Percentiles rank a stretch among this genome's conserved stretches.
phyloP scores from a whole-genome alignment of 1,139 yeast genomes.

The Saccharomyces hybrid region DNA sequence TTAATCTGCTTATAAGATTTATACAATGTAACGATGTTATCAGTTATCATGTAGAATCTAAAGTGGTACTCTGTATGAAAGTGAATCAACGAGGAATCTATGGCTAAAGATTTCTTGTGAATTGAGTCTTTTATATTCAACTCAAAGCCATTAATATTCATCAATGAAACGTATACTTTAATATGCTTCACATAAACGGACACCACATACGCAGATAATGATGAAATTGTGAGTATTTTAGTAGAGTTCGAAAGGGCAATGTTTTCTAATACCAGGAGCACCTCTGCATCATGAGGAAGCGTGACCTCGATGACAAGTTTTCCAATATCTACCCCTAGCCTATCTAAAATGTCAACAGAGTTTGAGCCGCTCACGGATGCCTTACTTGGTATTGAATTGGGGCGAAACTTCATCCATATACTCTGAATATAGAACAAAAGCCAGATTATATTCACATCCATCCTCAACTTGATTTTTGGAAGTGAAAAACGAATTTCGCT shows the following conservation, averaged over 20 bases:
- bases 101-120: constrained; percentile 4
- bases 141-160: constrained; percentile 13
- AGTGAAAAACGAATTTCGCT: constrained; percentile 7
- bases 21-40: constrained; percentile 52
- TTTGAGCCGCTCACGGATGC: constrained; percentile 1
- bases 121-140: constrained; percentile 8
- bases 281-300: constrained; percentile 22
- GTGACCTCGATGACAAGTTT: constrained; percentile 19
- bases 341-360: constrained; percentile 5
- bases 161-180: constrained; percentile 19
- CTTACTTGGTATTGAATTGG: not conserved
- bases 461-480: constrained; percentile 16
- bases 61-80: constrained; percentile 43
- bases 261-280: constrained; percentile 14
- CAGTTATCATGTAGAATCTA: constrained; percentile 58
- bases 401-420: constrained; percentile 7
- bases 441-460: constrained; percentile 30
- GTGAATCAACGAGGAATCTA: constrained; percentile 15
- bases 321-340: constrained; percentile 10
- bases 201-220: constrained; percentile 17
- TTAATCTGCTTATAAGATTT: constrained; percentile 53
- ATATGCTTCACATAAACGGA: constrained; percentile 25
- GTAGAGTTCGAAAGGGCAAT: constrained; percentile 6
- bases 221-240: constrained; percentile 6
- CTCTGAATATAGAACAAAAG: constrained; percentile 16